These are phyloP conservation scores for Agrocybe chaxingu DNA, from an alignment of 768 basidiomycete species.

Conservation along the genomic window DNA sequence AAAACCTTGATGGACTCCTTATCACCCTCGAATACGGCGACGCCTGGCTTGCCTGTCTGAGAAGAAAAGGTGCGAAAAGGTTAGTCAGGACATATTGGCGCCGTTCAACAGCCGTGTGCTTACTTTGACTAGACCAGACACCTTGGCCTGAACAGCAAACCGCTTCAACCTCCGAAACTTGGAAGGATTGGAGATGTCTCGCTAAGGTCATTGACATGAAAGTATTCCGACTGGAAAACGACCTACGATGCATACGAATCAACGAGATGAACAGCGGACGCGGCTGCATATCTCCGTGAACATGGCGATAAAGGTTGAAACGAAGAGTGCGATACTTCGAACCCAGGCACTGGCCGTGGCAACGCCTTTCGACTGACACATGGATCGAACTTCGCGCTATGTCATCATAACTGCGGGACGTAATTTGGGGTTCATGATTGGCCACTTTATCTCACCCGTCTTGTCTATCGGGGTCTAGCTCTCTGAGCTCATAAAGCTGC, in stretches of 20 bases:
- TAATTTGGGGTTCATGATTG: too few species aligned
- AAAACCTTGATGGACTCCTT: slow-evolving; percentile 32
- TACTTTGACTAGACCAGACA: slow-evolving; percentile 43
- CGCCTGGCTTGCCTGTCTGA: slow-evolving; percentile 40
- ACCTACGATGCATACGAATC: slow-evolving; percentile 41
- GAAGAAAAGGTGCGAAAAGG: neutral
- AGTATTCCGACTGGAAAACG: neutral
- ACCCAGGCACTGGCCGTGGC: too few species aligned
- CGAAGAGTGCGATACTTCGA: too few species aligned
- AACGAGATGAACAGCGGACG: slow-evolving; percentile 29
- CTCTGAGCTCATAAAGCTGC: too few species aligned
- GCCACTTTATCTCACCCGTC: too few species aligned
- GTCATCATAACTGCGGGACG: too few species aligned
- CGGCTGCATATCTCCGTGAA: neutral
- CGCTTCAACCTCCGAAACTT: slow-evolving; percentile 41
- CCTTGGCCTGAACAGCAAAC: slow-evolving; percentile 29
- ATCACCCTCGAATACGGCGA: slow-evolving; percentile 38
- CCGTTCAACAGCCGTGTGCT: neutral
- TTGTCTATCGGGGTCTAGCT: too few species aligned
- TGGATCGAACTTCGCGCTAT: too few species aligned
- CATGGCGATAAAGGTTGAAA: neutral
- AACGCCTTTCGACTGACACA: too few species aligned
- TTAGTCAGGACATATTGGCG: neutral
- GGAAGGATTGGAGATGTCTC: slow-evolving; percentile 36
- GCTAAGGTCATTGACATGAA: neutral